phyloP scores from a whole-genome alignment of 2,329 filamentous ascomycete species.

The Epichloe uncinata region DNA sequence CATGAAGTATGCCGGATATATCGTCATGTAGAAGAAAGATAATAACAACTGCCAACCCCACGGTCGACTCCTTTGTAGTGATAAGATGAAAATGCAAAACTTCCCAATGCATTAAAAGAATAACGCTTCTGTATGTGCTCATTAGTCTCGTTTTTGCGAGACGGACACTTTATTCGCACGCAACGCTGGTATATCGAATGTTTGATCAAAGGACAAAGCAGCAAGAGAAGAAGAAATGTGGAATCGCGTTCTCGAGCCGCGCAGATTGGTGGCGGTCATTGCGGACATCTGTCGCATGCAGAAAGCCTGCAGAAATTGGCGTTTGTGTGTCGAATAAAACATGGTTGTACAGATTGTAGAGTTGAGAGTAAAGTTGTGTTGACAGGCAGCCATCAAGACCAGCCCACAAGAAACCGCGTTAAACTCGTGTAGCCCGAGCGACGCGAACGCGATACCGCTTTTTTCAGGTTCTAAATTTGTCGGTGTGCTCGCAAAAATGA shows the following conservation, averaged over 20 bases:
- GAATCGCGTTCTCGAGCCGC: slow-evolving; percentile 30
- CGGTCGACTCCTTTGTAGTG: slow-evolving; percentile 7
- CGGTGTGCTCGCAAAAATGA: slow-evolving; percentile 38
- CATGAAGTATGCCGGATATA: slow-evolving; percentile 9
- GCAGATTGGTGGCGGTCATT: slow-evolving; percentile 8
- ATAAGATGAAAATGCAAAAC: slow-evolving; percentile 8
- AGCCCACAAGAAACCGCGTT: slow-evolving; percentile 10
- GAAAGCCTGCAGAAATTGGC: too few species aligned
- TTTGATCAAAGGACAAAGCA: slow-evolving; percentile 17
- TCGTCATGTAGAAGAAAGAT: neutral
- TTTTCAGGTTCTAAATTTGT: slow-evolving; percentile 25
- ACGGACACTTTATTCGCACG: slow-evolving; percentile 14
- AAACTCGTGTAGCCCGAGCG: neutral
- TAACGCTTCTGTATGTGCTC: slow-evolving; percentile 28
- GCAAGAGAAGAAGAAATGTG: slow-evolving; percentile 19
- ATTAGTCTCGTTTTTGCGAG: slow-evolving; percentile 23
- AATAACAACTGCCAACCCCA: slow-evolving; percentile 7
- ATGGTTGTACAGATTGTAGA: slow-evolving; percentile 32
- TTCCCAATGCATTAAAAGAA: slow-evolving; percentile 16
- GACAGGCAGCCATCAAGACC: slow-evolving; percentile 10
- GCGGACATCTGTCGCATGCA: slow-evolving; percentile 16
- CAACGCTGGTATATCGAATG: slow-evolving; percentile 11
- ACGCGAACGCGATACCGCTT: slow-evolving; percentile 18
- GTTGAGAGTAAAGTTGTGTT: slow-evolving; percentile 14
- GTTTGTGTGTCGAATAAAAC: slow-evolving; percentile 31